Percentiles rank a stretch among this genome's conserved stretches.
Evolutionary conservation across 1,284 basidiomycete genomes (phyloP).

Genomic region (Leucoagaricus sp.): DNA sequence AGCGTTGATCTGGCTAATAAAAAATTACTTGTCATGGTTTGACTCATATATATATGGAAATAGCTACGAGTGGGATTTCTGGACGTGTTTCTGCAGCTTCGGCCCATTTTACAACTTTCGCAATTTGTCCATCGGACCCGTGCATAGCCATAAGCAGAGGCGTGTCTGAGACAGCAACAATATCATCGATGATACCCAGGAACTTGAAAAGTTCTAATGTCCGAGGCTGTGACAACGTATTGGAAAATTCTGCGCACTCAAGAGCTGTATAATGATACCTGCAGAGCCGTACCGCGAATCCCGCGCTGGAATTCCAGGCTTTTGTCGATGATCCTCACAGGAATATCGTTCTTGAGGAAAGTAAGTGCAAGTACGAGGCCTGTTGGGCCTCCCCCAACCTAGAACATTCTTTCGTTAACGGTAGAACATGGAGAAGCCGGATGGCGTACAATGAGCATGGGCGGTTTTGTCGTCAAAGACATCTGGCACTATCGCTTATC

Average conservation of each 20-base stretch:
- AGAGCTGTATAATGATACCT: slow-evolving; percentile 32
- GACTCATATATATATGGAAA: background rate
- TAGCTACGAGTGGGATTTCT: background rate
- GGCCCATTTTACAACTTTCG: slow-evolving; percentile 21
- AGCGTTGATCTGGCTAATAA: slow-evolving; percentile 27
- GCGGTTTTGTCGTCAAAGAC: background rate
- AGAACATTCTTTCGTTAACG: background rate
- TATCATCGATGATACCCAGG: slow-evolving; percentile 30
- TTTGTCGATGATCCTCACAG: slow-evolving; percentile 43
- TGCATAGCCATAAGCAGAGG: slow-evolving; percentile 27
- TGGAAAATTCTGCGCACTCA: background rate
- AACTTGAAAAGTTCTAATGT: slow-evolving; percentile 30
- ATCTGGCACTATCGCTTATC: too few species aligned
- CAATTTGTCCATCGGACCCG: slow-evolving; percentile 28
- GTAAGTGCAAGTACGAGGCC: slow-evolving; percentile 40
- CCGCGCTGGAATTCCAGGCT: slow-evolving; percentile 30
- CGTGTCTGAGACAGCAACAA: slow-evolving; percentile 13
- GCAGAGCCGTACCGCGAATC: slow-evolving; percentile 29
- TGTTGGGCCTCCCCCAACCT: slow-evolving; percentile 41
- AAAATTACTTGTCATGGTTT: background rate
- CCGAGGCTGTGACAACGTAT: slow-evolving; percentile 24
- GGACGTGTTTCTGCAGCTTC: background rate
- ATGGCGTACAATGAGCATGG: background rate
- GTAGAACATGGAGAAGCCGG: background rate
- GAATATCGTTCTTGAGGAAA: slow-evolving; percentile 36